phyloP scores from a whole-genome alignment of 345 rosid species.

The Eucalyptus cloeziana region DNA sequence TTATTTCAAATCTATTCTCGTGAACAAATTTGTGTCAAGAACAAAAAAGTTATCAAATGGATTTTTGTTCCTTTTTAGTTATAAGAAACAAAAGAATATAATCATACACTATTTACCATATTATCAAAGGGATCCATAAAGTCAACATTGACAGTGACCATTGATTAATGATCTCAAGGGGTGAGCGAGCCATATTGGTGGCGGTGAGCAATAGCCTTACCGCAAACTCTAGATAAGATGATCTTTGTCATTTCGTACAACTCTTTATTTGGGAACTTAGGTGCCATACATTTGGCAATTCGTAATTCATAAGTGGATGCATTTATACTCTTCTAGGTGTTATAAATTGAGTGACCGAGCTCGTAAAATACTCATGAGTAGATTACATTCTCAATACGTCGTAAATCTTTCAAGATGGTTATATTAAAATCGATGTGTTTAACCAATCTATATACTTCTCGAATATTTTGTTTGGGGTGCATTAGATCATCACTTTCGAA shows the following conservation, averaged over 20 bases:
- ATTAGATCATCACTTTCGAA: too few species aligned
- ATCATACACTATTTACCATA: rapidly evolving
- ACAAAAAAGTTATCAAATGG: too few species aligned
- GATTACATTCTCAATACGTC: too few species aligned
- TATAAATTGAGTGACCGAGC: not conserved
- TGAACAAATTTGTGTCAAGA: too few species aligned
- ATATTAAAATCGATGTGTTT: too few species aligned
- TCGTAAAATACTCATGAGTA: too few species aligned
- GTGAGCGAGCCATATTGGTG: not conserved
- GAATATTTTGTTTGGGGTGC: too few species aligned
- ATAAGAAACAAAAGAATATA: rapidly evolving
- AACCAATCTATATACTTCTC: too few species aligned
- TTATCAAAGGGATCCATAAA: too few species aligned
- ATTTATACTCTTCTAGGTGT: not conserved
- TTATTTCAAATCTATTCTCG: rapidly evolving
- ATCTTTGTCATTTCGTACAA: not conserved
- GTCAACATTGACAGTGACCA: too few species aligned
- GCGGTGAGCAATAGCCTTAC: rapidly evolving
- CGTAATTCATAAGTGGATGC: not conserved
- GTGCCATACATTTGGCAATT: not conserved
- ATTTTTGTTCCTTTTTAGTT: too few species aligned
- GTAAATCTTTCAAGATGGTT: too few species aligned
- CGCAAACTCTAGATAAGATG: not conserved
- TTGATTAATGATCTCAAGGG: not conserved
- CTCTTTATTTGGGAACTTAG: not conserved